Conservation (phyloP, 805 yeast genomes). For the Candida dendrica region DNA sequence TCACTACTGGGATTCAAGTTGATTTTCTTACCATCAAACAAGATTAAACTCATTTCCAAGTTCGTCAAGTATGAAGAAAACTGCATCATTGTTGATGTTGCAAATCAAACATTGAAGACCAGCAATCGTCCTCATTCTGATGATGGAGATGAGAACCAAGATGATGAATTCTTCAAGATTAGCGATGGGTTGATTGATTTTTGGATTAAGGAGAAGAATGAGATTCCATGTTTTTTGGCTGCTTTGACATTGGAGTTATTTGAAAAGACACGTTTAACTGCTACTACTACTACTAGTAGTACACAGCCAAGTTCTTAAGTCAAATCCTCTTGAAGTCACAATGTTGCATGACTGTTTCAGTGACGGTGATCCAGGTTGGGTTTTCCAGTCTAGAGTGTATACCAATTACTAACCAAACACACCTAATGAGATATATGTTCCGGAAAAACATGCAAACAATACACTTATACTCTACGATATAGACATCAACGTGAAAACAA, state of each 20-base stretch:
- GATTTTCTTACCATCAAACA: slow-evolving; percentile 53
- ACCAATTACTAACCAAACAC: no score
- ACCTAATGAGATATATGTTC: no score
- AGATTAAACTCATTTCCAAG: slow-evolving; percentile 48
- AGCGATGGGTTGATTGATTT: slow-evolving; percentile 48
- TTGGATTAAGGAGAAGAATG: slow-evolving; percentile 64
- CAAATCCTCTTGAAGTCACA: no score
- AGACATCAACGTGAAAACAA: no score
- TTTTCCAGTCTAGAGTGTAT: no score
- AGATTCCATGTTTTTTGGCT: slow-evolving; percentile 72
- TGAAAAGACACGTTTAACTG: slow-evolving; percentile 26
- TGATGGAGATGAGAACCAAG: slow-evolving; percentile 16
- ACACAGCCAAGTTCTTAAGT: no score
- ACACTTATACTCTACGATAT: no score
- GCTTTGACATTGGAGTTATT: slow-evolving; percentile 64
- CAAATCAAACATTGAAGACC: slow-evolving; percentile 47
- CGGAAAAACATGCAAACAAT: no score
- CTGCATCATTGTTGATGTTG: slow-evolving; percentile 51
- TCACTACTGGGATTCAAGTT: slow-evolving; percentile 66
- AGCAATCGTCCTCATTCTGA: slow-evolving; percentile 25
- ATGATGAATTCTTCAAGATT: slow-evolving; percentile 20
- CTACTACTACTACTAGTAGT: no score
- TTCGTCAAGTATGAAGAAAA: slow-evolving; percentile 32
- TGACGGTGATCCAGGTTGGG: no score
- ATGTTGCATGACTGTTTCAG: no score